Percentiles rank a stretch among this genome's conserved stretches.
These are phyloP conservation scores for Sarocladium strictum DNA, from an alignment of 2,329 filamentous ascomycete genomes.

Conservation along the genomic window DNA sequence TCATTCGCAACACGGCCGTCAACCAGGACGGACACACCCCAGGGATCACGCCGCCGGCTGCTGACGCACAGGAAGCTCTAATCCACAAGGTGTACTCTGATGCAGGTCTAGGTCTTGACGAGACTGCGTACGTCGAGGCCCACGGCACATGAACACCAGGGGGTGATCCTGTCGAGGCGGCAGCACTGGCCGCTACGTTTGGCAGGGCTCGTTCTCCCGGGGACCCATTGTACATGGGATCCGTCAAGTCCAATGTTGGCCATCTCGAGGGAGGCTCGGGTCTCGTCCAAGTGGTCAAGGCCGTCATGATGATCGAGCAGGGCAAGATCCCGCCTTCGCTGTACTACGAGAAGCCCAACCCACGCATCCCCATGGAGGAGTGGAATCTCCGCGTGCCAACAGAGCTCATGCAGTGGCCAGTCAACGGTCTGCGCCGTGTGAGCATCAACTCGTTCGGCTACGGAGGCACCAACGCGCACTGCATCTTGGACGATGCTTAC, in stretches of 20 bases:
- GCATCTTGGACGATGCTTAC: slow-evolving; percentile 35
- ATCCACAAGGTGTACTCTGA: slow-evolving; percentile 41
- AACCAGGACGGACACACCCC: slow-evolving; percentile 53
- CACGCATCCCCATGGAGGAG: slow-evolving; percentile 15
- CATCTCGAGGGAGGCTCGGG: slow-evolving; percentile 48
- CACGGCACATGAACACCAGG: slow-evolving; percentile 55
- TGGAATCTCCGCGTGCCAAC: neutral
- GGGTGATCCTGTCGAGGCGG: slow-evolving; percentile 45
- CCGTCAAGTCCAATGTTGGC: slow-evolving; percentile 49
- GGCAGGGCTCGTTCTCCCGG: neutral
- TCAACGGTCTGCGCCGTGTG: slow-evolving; percentile 27
- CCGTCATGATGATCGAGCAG: slow-evolving; percentile 41
- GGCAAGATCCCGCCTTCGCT: slow-evolving; percentile 35
- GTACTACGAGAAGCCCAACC: slow-evolving; percentile 42
- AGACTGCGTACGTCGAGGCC: slow-evolving; percentile 50
- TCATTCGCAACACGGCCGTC: slow-evolving; percentile 40
- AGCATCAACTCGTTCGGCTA: slow-evolving; percentile 55
- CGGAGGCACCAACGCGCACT: slow-evolving; percentile 51
- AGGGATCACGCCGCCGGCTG: slow-evolving; percentile 48
- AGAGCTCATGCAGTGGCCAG: slow-evolving; percentile 11
- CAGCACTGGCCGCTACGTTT: slow-evolving; percentile 39
- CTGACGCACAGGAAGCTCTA: slow-evolving; percentile 41
- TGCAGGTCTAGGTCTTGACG: slow-evolving; percentile 34
- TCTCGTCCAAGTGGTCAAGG: slow-evolving; percentile 47
- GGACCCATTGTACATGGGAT: slow-evolving; percentile 34